Evolutionary conservation across 768 basidiomycete species (phyloP).

Genomic region (Tylopilus intermedius): DNA sequence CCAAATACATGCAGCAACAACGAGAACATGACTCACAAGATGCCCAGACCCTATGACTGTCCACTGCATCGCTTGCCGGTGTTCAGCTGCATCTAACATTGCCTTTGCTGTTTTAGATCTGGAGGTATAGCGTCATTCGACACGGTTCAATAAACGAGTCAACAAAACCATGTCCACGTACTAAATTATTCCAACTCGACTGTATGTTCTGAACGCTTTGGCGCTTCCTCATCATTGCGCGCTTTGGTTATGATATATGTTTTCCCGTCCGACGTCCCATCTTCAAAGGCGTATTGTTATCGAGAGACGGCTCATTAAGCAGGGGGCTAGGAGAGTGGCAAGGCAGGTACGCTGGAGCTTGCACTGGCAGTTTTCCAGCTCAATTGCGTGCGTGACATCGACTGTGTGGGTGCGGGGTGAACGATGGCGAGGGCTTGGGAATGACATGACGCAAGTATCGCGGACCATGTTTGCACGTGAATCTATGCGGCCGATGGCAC

Average conservation of each 20-base stretch:
- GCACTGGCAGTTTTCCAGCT: no score
- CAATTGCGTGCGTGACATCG: no score
- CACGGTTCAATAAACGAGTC: not conserved
- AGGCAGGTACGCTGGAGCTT: no score
- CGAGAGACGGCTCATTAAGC: no score
- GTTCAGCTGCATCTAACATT: conserved; percentile 26
- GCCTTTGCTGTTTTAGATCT: conserved; percentile 26
- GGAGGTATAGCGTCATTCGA: not conserved
- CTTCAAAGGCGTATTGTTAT: conserved; percentile 26
- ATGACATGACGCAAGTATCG: no score
- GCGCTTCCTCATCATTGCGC: conserved; percentile 30
- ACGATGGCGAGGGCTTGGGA: no score
- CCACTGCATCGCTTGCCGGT: conserved; percentile 17
- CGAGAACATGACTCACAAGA: conserved; percentile 16
- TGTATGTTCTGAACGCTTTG: conserved; percentile 21
- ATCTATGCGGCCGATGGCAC: no score
- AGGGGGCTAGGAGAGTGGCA: no score
- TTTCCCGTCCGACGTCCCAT: conserved; percentile 11
- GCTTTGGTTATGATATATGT: conserved; percentile 18
- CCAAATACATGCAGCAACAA: not conserved
- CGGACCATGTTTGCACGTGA: no score
- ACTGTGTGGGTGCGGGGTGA: no score
- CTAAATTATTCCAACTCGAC: conserved; percentile 28
- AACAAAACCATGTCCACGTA: conserved; percentile 4
- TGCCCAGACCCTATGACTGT: conserved; percentile 27